phyloP scores from a whole-genome alignment of 441 rosid species.

The Jatropha multifida region DNA sequence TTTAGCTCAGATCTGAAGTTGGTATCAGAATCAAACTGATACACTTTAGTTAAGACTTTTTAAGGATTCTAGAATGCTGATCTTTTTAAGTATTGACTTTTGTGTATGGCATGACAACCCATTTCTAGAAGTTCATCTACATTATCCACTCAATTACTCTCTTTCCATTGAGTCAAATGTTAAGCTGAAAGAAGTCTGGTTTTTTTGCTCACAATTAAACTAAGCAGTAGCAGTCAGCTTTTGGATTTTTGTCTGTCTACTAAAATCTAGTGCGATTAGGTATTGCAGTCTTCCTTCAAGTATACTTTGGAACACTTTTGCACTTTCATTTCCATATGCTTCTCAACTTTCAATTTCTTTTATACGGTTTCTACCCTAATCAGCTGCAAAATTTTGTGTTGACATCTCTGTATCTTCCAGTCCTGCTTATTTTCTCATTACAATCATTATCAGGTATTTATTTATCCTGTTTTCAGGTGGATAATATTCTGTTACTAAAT shows the following conservation, averaged over 20 bases:
- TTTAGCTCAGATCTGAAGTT: background rate
- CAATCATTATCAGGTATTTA: background rate
- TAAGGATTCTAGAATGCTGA: background rate
- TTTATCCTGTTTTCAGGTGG: background rate
- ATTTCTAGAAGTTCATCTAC: background rate
- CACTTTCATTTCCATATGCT: background rate
- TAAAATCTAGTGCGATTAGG: background rate
- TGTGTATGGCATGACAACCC: background rate
- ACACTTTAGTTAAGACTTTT: background rate
- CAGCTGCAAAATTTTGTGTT: background rate
- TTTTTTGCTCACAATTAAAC: background rate
- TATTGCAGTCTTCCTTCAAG: background rate
- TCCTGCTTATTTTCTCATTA: background rate
- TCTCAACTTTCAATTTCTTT: too few species aligned
- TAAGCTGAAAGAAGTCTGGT: background rate
- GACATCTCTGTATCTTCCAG: background rate
- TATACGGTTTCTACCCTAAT: background rate
- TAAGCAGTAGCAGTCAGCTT: background rate
- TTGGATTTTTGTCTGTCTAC: background rate
- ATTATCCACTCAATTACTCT: background rate
- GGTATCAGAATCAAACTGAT: background rate
- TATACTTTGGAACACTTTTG: background rate
- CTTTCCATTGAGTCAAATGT: background rate
- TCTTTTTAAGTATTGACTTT: background rate
- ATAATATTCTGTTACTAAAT: background rate